Base-by-base conservation (phyloP, 2,329 filamentous ascomycete genomes). In the Cladosporium sp. region DNA sequence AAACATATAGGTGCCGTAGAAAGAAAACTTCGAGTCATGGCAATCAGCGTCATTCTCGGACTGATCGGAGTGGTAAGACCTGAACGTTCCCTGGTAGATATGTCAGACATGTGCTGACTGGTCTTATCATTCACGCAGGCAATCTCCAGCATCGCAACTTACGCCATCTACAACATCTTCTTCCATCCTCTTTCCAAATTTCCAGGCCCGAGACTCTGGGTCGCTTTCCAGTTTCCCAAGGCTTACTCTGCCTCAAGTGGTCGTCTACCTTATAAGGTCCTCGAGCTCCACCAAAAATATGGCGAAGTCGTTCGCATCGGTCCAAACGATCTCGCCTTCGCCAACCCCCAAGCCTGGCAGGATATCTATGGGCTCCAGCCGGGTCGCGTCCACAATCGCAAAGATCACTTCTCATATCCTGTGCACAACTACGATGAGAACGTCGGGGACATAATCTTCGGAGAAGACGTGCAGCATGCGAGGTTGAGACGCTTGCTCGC, bases 281-380 rank as follows among this genome's bases (percentile, higher is more conserved):
- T 50, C 19, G 17, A 51, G 7, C 52, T 72, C 2, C 70, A 73
- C 55, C 51, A 59, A 2, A 50, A 58, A 24, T 71, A 72, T 54
- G 74, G 74, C 9, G 62, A 64, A 1, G 63, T 75, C 9, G 73
- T 78, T 4, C 70, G 76, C 18, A 63, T 77, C 34, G 69, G 68
- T 3, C 75, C 75, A 1, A 67, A 74, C 50, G 73, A 77, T 56
- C 65, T 78, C 3, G 70, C 72, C 1, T 78, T 73, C 55, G 68
- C 63, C 29, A 61, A 68, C 24, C 54, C 64, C 4, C 49, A 62
- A 4, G 64, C 63, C 2, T 79, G 74, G 70, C 67, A 69, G 56
- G 70, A 74, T 24, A 71, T 75, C 18, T 69, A 67, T 53, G 62
- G 59, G n/a, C 57, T 61, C 43, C 56, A 55, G 7, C 22, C 41